Evolutionary conservation across 1,139 yeast genomes (phyloP).

Genomic region (Kodamaea anthophila): DNA sequence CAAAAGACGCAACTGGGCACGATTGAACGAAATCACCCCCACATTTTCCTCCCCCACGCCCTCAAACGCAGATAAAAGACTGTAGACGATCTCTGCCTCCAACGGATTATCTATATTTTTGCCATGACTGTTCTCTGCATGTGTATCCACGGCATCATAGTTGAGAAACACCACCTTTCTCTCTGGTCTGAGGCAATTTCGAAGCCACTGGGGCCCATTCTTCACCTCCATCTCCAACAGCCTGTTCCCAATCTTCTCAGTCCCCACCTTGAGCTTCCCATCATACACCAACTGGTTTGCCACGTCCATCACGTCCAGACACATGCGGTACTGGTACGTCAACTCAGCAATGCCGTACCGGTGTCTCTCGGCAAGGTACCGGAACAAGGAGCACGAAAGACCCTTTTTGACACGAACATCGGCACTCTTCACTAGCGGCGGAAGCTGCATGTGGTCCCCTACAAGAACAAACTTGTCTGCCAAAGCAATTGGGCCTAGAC

Average conservation of each 20-base stretch:
- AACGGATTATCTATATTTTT: conserved; percentile 67
- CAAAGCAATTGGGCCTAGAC: conserved; percentile 78
- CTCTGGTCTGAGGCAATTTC: conserved; percentile 22
- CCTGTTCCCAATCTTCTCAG: conserved; percentile 44
- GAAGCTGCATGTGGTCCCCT: conserved; percentile 91
- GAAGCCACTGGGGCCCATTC: conserved; percentile 28
- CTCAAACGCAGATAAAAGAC: conserved; percentile 50
- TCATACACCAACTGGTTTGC: conserved; percentile 77
- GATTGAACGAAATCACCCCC: conserved; percentile 85
- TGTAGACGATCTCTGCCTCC: conserved; percentile 63
- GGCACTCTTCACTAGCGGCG: conserved; percentile 70
- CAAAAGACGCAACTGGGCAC: conserved; percentile 67
- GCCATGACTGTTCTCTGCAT: conserved; percentile 49
- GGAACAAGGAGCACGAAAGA: conserved; percentile 73
- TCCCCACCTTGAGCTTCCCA: conserved; percentile 73
- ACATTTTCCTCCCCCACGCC: conserved; percentile 59
- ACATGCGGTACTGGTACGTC: conserved; percentile 88
- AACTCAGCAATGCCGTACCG: conserved; percentile 71
- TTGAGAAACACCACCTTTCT: conserved; percentile 69
- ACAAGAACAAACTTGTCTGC: conserved; percentile 80
- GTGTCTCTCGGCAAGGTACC: conserved; percentile 59
- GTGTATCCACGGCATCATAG: conserved; percentile 59
- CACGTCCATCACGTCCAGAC: conserved; percentile 76
- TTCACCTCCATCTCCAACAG: conserved; percentile 37
- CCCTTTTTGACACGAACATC: conserved; percentile 53